These are phyloP conservation scores for Perilla frutescens DNA, from an alignment of 257 asterid species.

Conservation along the genomic window DNA sequence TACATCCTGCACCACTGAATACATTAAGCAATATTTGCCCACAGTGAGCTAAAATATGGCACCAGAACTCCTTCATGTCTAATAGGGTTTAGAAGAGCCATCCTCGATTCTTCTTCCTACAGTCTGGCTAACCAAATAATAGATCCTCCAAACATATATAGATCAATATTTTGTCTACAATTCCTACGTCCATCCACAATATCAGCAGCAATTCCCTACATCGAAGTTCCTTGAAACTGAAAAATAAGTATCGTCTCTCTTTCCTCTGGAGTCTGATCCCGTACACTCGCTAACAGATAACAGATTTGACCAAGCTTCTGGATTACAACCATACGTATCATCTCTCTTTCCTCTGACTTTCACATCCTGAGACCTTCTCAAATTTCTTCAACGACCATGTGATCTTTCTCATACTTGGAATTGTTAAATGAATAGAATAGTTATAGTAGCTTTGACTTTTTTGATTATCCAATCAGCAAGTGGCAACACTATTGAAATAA, in stretches of 20 bases:
- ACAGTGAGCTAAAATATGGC: slow-evolving; percentile 8
- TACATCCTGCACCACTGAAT: not conserved
- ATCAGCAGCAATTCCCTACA: slow-evolving; percentile 5
- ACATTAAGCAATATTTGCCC: not conserved
- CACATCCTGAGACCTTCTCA: slow-evolving; percentile 29
- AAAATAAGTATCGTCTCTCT: not conserved
- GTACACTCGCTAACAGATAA: slow-evolving; percentile 5
- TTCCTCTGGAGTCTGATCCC: not conserved
- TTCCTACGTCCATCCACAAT: not conserved
- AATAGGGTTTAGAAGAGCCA: not conserved
- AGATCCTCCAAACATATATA: not conserved
- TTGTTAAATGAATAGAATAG: slow-evolving; percentile 16
- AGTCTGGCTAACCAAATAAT: not conserved
- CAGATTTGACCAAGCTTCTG: not conserved
- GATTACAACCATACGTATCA: not conserved
- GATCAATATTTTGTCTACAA: not conserved
- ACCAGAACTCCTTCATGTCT: not conserved
- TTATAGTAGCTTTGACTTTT: slow-evolving; percentile 39
- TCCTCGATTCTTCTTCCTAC: not conserved
- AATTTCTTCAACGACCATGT: slow-evolving; percentile 32
- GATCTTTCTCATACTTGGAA: slow-evolving; percentile 32
- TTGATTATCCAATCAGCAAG: slow-evolving; percentile 36
- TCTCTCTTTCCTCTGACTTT: slow-evolving; percentile 40
- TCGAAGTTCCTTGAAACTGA: slow-evolving; percentile 12
- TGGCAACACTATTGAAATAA: slow-evolving; percentile 23